Base-by-base conservation (phyloP, 2,329 filamentous ascomycete genomes). In the Penicillium palitans region DNA sequence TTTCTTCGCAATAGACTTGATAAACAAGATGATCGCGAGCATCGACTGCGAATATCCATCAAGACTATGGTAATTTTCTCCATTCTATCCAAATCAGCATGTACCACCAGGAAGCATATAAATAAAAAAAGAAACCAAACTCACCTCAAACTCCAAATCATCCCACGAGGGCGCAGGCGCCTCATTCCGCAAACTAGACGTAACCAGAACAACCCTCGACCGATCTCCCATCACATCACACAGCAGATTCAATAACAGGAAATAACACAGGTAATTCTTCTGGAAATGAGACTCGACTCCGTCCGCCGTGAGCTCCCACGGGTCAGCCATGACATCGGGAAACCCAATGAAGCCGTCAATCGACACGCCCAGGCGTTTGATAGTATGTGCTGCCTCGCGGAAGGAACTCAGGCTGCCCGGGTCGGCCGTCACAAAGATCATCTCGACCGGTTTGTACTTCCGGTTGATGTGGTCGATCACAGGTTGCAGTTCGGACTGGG, bases 11-110 rank as follows among this genome's bases (percentile, higher is more conserved):
- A 71, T 44, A 25, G 55, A 61, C 53, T 69, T 69, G 31, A 57
- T 51, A 33, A 70, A 65, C 47, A 65, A 45, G 45, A 71, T 61
- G 52, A 70, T 68, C 27, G 69, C 69, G 47, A 68, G 63, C 66
- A 66, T 70, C 4, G 68, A 68, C 37, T 66, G 66, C 5, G 66
- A 61, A 49, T 66, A 70, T 9, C 58, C 68, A 55, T 70, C 66
- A 3, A 70, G 51, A 24, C 61, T 52, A 37, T 69, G 64, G 57
- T 71, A 71, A 1, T 42, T 58, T 27, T 66, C 60, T 2, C 68
- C 67, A 59, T 68, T 55, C 68, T 70, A 39, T 9, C 29, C 17
- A 15, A 25, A 40, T 47, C 42, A 57, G 24, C 10, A 24, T 33
- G 7, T 17, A 41, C 15, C 5, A 44, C 15, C n/a, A 41, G 2